Conservation (phyloP, 306 rosid genomes). For the Lablab purpureus region DNA sequence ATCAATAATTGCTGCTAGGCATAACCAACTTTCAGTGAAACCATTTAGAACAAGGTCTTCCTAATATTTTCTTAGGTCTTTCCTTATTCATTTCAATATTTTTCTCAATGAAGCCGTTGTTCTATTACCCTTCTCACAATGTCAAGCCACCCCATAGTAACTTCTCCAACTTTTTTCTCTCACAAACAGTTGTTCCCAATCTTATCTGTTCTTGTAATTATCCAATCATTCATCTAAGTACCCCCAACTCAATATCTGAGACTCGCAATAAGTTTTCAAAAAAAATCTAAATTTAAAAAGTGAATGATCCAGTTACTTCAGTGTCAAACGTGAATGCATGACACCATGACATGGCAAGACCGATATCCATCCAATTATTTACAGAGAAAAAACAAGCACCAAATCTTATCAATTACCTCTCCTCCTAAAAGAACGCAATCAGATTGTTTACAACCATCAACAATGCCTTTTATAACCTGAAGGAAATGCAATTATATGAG, state of each 20-base stretch:
- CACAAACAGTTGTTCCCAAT: neutral
- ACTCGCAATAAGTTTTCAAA: neutral
- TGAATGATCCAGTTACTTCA: neutral
- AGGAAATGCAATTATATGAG: neutral
- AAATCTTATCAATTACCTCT: constrained; percentile 68
- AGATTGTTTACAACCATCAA: constrained; percentile 89
- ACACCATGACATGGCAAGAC: constrained; percentile 21
- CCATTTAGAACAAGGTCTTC: constrained; percentile 1
- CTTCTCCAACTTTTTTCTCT: neutral
- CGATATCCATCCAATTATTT: constrained; percentile 1
- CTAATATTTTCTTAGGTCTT: constrained; percentile 5
- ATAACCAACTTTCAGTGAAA: neutral
- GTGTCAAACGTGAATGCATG: neutral
- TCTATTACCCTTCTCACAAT: neutral
- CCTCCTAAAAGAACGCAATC: constrained; percentile 91
- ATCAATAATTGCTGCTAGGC: neutral
- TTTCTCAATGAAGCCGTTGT: constrained; percentile 8
- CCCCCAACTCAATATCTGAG: neutral
- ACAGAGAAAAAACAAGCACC: neutral
- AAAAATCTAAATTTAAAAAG: neutral
- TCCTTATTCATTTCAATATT: neutral
- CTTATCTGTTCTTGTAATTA: neutral
- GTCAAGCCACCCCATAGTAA: neutral
- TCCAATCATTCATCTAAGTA: neutral
- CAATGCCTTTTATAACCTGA: constrained; percentile 92